A percentile compares a stretch with the other conserved stretches of the same genome.
These are phyloP conservation scores for Aristolochia californica DNA, from an alignment of 164 flowering plant genomes.

Conservation along the genomic window DNA sequence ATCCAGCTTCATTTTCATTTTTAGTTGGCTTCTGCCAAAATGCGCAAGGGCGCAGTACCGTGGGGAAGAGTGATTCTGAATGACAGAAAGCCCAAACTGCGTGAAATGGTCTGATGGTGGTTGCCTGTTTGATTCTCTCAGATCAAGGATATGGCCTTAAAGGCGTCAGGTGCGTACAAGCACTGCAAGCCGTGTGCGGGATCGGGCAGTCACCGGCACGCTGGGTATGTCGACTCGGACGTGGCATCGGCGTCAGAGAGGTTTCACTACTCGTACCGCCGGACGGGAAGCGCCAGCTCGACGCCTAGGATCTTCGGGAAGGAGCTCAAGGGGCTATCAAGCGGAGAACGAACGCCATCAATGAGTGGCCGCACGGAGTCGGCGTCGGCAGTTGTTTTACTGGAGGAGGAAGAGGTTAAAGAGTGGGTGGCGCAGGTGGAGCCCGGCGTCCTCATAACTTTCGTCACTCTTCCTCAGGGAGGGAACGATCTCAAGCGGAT, in stretches of 20 bases:
- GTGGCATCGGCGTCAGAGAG: conserved; percentile 53
- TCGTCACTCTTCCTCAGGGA: conserved; percentile 68
- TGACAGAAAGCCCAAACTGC: not conserved
- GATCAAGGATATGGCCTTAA: conserved; percentile 95
- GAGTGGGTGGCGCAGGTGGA: conserved; percentile 99
- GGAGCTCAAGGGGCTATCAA: conserved; percentile 60
- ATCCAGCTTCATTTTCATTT: too few species aligned
- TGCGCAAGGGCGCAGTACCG: not conserved
- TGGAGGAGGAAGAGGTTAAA: conserved; percentile 82
- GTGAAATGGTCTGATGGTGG: not conserved
- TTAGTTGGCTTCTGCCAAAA: too few species aligned
- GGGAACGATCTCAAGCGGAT: conserved; percentile 92
- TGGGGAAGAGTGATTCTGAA: too few species aligned
- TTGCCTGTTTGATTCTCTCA: conserved; percentile 14
- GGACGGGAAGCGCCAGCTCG: conserved; percentile 54
- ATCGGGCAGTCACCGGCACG: conserved; percentile 27
- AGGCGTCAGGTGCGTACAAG: conserved; percentile 81
- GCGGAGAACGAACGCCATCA: conserved; percentile 74
- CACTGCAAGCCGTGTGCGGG: conserved; percentile 88
- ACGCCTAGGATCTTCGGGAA: conserved; percentile 69
- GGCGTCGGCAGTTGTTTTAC: conserved; percentile 27
- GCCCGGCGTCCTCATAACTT: conserved; percentile 90
- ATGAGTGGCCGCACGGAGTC: conserved; percentile 62
- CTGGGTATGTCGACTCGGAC: conserved; percentile 50
- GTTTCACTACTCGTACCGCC: conserved; percentile 46